These are phyloP conservation scores for Calonectria montana DNA, from an alignment of 2,329 filamentous ascomycete species.

Conservation along the genomic window DNA sequence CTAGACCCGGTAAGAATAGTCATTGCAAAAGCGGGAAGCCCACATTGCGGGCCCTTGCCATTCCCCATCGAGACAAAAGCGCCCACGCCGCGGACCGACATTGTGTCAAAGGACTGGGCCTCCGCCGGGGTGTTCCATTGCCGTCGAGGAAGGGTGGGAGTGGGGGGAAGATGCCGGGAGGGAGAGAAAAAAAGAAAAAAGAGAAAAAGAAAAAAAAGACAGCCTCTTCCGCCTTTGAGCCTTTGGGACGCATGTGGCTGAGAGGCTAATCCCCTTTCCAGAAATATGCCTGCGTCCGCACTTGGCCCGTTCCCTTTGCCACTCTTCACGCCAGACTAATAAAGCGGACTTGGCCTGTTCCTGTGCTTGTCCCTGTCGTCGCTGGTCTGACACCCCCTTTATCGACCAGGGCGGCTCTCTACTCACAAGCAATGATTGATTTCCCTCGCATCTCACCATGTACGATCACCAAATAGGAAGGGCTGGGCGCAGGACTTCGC, in stretches of 20 bases:
- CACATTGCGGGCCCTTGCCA: constrained; percentile 1
- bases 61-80: background rate
- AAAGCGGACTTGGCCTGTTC: background rate
- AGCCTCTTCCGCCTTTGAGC: constrained; percentile 1
- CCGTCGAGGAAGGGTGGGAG: background rate
- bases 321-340: constrained; percentile 5
- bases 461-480: constrained; percentile 18
- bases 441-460: constrained; percentile 15
- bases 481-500: background rate
- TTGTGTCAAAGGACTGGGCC: background rate
- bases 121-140: background rate
- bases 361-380: constrained; percentile 2
- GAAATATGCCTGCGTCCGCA: background rate
- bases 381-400: background rate
- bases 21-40: background rate
- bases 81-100: background rate
- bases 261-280: background rate
- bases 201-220: too few species aligned
- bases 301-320: background rate
- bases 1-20: background rate
- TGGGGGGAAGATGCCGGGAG: background rate
- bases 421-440: background rate
- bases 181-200: background rate
- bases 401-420: background rate
- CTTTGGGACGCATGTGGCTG: background rate